These are phyloP conservation scores for Acanthamoeba healyi DNA, from an alignment of 208 protist genomes.

Conservation along the genomic window DNA sequence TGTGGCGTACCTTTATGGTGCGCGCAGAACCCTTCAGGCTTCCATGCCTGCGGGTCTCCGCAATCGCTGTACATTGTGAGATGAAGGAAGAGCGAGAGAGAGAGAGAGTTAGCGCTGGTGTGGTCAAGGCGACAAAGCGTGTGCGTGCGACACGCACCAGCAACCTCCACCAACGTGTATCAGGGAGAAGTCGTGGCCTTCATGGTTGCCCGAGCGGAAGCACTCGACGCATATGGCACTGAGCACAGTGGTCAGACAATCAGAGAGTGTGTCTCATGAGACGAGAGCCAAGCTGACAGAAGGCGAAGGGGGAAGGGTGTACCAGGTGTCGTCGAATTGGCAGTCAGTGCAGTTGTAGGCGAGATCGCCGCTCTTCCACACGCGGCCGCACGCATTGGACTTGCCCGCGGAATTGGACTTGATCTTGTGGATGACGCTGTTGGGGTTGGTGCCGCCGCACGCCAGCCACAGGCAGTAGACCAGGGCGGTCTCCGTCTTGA, in stretches of 20 bases:
- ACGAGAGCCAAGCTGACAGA: too few species aligned
- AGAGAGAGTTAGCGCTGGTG: not conserved
- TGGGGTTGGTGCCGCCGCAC: slow-evolving; percentile 39
- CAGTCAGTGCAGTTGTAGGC: slow-evolving; percentile 68
- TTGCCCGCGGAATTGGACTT: slow-evolving; percentile 65
- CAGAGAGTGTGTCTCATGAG: too few species aligned
- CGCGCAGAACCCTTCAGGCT: slow-evolving; percentile 35
- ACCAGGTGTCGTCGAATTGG: slow-evolving; percentile 55
- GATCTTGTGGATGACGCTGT: slow-evolving; percentile 36
- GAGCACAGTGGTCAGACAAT: too few species aligned
- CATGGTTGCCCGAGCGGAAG: slow-evolving; percentile 49
- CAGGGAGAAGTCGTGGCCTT: slow-evolving; percentile 44
- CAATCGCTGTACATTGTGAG: not conserved
- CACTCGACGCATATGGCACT: slow-evolving; percentile 69
- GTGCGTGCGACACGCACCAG: not conserved
- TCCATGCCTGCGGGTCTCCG: slow-evolving; percentile 61
- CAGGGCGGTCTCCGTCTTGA: slow-evolving; percentile 28
- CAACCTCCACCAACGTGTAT: slow-evolving; percentile 18
- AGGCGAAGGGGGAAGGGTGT: not conserved
- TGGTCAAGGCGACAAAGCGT: not conserved
- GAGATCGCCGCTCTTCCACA: slow-evolving; percentile 66
- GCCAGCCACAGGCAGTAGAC: slow-evolving; percentile 55
- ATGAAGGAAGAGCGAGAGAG: not conserved
- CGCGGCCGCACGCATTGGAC: slow-evolving; percentile 32
- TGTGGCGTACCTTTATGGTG: slow-evolving; percentile 10